Conservation (phyloP, 257 asterid species). For the Fraxinus excelsior region DNA sequence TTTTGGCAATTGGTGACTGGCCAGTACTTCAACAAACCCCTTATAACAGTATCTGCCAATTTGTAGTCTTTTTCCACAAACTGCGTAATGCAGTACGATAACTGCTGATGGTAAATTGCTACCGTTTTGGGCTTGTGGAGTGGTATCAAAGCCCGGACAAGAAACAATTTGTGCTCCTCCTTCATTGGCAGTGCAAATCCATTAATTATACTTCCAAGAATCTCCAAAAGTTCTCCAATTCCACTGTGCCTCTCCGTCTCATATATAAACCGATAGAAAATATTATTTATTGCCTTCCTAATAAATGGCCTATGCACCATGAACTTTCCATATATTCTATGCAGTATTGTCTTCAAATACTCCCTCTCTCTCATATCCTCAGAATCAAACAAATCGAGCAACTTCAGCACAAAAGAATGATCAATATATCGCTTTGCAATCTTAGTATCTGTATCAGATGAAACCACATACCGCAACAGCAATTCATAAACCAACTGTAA, state of each 20-base stretch:
- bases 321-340: constrained; percentile 82
- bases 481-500: constrained; percentile 70
- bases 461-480: constrained; percentile 69
- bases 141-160: constrained; percentile 76
- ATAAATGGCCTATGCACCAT: constrained; percentile 93
- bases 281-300: constrained; percentile 76
- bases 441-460: constrained; percentile 68
- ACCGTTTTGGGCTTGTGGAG: constrained; percentile 79
- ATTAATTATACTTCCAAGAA: constrained; percentile 83
- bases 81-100: constrained; percentile 67
- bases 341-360: constrained; percentile 79
- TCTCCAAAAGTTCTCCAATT: constrained; percentile 84
- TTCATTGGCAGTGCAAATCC: constrained; percentile 95
- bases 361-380: constrained; percentile 90
- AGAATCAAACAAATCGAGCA: constrained; percentile 78
- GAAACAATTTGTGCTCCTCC: constrained; percentile 93
- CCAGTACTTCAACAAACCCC: constrained; percentile 87
- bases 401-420: constrained; percentile 65
- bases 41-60: constrained; percentile 67
- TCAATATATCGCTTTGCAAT: constrained; percentile 72
- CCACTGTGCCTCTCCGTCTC: constrained; percentile 82
- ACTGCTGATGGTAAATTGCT: constrained; percentile 68
- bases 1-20: constrained; percentile 73
- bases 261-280: constrained; percentile 70
- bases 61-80: constrained; percentile 82